These are phyloP conservation scores for Capniomyces stellatus DNA, from an alignment of 371 early-diverging fungal species.

Conservation along the genomic window DNA sequence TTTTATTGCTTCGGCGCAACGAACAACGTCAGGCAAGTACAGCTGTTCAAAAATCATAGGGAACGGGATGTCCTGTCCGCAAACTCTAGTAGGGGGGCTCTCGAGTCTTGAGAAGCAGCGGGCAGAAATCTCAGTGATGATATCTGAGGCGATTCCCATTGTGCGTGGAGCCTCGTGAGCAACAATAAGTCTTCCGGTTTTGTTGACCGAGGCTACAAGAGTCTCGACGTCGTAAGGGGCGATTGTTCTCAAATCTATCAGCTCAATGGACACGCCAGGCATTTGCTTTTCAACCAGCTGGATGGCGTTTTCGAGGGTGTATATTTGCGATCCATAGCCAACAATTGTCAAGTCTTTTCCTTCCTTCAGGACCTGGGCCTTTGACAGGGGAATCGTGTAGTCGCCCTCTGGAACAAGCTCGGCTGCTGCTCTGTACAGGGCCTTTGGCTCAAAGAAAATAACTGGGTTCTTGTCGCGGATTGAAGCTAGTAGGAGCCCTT, in stretches of 20 bases:
- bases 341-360: constrained; percentile 86
- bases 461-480: constrained; percentile 91
- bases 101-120: constrained; percentile 65
- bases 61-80: constrained; percentile 90
- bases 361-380: constrained; percentile 79
- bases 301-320: constrained; percentile 79
- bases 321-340: constrained; percentile 89
- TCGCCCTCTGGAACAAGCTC: constrained; percentile 92
- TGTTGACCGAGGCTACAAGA: constrained; percentile 79
- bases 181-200: constrained; percentile 84
- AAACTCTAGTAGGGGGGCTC: constrained; percentile 70
- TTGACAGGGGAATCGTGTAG: constrained; percentile 78
- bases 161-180: constrained; percentile 93
- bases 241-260: constrained; percentile 87
- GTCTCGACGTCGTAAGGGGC: constrained; percentile 91
- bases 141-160: constrained; percentile 87
- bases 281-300: constrained; percentile 69
- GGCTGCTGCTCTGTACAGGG: constrained; percentile 87
- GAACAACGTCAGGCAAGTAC: constrained; percentile 74
- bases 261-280: constrained; percentile 78
- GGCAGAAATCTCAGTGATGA: constrained; percentile 82
- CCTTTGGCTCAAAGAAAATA: constrained; percentile 93
- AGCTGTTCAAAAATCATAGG: constrained; percentile 89
- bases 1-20: constrained; percentile 79
- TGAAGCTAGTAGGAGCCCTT: constrained; percentile 80